Evolutionary conservation across 1,284 basidiomycete species (phyloP).

Genomic region (Cutaneotrichosporon dermatis): DNA sequence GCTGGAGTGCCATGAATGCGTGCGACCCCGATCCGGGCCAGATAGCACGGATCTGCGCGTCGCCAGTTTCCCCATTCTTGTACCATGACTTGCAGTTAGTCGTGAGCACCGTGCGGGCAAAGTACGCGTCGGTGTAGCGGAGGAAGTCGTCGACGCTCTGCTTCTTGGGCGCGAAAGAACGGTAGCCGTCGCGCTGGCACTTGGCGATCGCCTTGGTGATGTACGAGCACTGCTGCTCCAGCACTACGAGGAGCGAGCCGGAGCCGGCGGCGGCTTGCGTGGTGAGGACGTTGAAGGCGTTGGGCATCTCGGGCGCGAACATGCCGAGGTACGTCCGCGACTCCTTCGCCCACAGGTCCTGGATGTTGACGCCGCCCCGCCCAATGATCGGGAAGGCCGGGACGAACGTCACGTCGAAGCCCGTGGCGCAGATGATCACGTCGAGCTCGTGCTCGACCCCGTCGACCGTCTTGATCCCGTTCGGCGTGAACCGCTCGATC

Average conservation of each 20-base stretch:
- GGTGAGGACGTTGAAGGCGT: constrained; percentile 17
- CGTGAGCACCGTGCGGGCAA: constrained; percentile 27
- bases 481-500: constrained; percentile 22
- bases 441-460: constrained; percentile 28
- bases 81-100: constrained; percentile 30
- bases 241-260: constrained; percentile 13
- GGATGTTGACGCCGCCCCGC: constrained; percentile 26
- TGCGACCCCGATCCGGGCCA: constrained; percentile 24
- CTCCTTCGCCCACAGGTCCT: constrained; percentile 32
- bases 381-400: constrained; percentile 32
- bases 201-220: constrained; percentile 17
- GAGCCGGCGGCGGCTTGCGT: constrained; percentile 7
- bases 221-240: constrained; percentile 22
- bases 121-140: constrained; percentile 28
- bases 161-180: constrained; percentile 21
- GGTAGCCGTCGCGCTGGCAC: constrained; percentile 14
- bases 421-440: constrained; percentile 32
- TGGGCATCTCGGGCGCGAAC: constrained; percentile 33
- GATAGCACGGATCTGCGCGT: constrained; percentile 18
- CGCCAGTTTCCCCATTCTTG: constrained; percentile 20
- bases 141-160: constrained; percentile 34
- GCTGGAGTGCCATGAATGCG: constrained; percentile 22
- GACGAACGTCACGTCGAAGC: constrained; percentile 31
- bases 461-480: constrained; percentile 24
- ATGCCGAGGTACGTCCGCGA: constrained; percentile 33